Percentiles rank a stretch among this genome's conserved stretches.
Evolutionary conservation across 2,329 filamentous ascomycete species (phyloP).

Genomic region (Colletotrichum scovillei): DNA sequence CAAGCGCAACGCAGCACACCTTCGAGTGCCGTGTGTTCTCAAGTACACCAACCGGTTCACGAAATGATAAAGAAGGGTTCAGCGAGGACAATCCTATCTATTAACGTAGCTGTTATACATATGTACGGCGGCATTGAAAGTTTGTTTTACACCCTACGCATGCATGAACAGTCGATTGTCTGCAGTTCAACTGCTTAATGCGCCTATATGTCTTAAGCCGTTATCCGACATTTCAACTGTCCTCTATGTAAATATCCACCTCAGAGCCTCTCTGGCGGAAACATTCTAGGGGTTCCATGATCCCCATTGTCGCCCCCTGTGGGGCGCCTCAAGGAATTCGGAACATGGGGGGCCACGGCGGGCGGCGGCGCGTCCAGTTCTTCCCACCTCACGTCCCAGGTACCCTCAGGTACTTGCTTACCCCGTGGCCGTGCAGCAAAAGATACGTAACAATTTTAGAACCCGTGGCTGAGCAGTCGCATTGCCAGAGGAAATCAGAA

Average conservation of each 20-base stretch:
- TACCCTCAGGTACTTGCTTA: neutral
- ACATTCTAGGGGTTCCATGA: conserved; percentile 1
- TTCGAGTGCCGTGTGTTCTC: neutral
- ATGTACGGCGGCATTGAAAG: too few relatives aligned
- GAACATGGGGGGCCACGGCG: conserved; percentile 25
- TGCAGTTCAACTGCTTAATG: neutral
- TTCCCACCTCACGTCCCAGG: neutral
- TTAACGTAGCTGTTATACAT: too few relatives aligned
- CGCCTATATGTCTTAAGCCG: neutral
- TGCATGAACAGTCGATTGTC: neutral
- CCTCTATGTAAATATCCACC: conserved; percentile 24
- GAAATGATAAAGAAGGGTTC: neutral
- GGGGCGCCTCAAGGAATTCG: conserved; percentile 18
- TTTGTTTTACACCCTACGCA: neutral
- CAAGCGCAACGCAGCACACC: neutral
- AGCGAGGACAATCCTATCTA: neutral
- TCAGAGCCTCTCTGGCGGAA: conserved; percentile 2
- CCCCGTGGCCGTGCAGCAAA: conserved; percentile 35
- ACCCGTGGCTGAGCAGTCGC: conserved; percentile 31
- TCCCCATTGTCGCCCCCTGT: conserved; percentile 17
- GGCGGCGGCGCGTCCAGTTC: conserved; percentile 20
- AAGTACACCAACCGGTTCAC: neutral
- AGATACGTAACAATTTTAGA: conserved; percentile 34
- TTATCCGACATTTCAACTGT: conserved; percentile 9
- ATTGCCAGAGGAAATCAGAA: conserved; percentile 28